Conservation (phyloP, 768 basidiomycete genomes). For the Podaxis carcinomalis region DNA sequence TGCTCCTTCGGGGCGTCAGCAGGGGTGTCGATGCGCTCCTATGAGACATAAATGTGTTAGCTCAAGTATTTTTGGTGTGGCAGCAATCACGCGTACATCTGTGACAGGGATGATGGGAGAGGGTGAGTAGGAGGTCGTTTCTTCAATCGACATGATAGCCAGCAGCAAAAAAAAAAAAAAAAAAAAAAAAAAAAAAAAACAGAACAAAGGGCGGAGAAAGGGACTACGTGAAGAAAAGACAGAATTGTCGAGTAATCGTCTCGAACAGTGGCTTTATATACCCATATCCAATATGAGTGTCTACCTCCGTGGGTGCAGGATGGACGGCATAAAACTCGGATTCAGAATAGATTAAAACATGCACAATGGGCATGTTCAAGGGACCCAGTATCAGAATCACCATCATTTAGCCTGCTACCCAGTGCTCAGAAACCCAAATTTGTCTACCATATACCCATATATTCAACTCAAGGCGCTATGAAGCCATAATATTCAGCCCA, state of each 20-base stretch:
- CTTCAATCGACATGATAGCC: slow-evolving; percentile 6
- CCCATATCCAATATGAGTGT: not conserved
- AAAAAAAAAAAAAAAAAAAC: no score
- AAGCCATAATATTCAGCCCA: not conserved
- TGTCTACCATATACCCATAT: not conserved
- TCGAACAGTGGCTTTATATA: not conserved
- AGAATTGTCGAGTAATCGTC: not conserved
- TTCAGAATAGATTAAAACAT: not conserved
- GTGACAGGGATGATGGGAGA: slow-evolving; percentile 30
- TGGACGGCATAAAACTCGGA: not conserved
- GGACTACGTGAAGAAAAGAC: not conserved
- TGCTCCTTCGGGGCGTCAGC: slow-evolving; percentile 22
- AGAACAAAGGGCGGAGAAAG: not conserved
- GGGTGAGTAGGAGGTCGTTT: slow-evolving; percentile 2
- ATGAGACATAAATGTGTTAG: not conserved
- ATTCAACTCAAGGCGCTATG: not conserved
- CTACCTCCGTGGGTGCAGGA: not conserved
- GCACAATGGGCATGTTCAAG: not conserved
- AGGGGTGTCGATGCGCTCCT: slow-evolving; percentile 27
- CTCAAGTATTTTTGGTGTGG: not conserved
- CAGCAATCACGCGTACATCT: slow-evolving; percentile 22
- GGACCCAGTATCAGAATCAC: not conserved
- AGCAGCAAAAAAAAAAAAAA: no score
- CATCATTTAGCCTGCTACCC: not conserved
- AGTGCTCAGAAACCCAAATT: not conserved